These are phyloP conservation scores for Mycosarcoma maydis DNA, from an alignment of 1,284 basidiomycete genomes.

Conservation along the genomic window DNA sequence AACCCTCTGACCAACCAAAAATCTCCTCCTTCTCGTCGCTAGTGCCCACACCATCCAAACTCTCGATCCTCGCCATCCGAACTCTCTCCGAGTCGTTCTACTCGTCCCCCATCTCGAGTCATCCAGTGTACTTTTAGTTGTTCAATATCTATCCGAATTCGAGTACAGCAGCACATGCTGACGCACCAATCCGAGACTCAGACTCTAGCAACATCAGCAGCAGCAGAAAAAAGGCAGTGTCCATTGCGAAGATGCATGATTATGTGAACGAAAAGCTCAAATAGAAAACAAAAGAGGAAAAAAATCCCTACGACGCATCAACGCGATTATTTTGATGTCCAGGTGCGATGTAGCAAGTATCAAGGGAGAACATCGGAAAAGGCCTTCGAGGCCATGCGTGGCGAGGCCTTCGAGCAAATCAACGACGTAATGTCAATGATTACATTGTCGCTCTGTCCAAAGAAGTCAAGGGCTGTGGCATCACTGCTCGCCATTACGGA, in stretches of 20 bases:
- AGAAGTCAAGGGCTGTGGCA: neutral
- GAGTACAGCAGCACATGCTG: no score
- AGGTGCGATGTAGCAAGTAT: neutral
- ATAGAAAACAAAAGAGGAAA: neutral
- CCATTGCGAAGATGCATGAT: slow-evolving; percentile 2
- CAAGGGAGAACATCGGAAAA: neutral
- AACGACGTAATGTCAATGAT: no score
- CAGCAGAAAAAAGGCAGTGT: neutral
- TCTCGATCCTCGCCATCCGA: neutral
- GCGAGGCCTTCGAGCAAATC: slow-evolving; percentile 1
- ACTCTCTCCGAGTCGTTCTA: no score
- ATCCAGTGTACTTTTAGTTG: slow-evolving; percentile 8
- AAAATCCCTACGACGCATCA: no score
- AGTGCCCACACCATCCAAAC: neutral
- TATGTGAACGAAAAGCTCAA: neutral
- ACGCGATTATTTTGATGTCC: no score
- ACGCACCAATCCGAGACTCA: neutral
- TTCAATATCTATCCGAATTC: no score
- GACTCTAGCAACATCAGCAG: neutral
- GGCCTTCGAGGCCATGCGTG: slow-evolving; percentile 4
- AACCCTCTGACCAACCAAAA: slow-evolving; percentile 28
- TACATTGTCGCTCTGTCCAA: no score
- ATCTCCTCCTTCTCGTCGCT: slow-evolving; percentile 9
- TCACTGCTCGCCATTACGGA: slow-evolving; percentile 38
- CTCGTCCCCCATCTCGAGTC: no score